A percentile compares a stretch with the other conserved stretches of the same genome.
These are phyloP conservation scores for Starmerella asiatica DNA, from an alignment of 805 yeast species.

Conservation along the genomic window DNA sequence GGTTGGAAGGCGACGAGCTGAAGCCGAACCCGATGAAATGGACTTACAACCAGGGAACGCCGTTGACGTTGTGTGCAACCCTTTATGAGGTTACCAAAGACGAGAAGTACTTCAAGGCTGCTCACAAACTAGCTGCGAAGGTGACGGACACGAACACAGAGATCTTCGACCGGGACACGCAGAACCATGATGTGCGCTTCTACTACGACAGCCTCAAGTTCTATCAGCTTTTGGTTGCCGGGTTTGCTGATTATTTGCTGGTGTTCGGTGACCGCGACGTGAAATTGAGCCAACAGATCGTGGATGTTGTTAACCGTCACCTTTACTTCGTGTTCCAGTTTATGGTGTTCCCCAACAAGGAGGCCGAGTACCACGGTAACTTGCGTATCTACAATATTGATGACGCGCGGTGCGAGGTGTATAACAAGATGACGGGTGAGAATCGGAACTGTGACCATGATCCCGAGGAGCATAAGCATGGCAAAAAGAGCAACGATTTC, in stretches of 20 bases:
- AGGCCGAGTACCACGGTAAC: slow-evolving; percentile 40
- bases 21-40: slow-evolving; percentile 41
- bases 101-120: slow-evolving; percentile 34
- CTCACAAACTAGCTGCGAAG: slow-evolving; percentile 36
- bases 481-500: slow-evolving; percentile 28
- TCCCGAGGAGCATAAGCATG: slow-evolving; percentile 39
- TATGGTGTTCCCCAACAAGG: slow-evolving; percentile 44
- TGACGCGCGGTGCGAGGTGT: slow-evolving; percentile 37
- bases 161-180: slow-evolving; percentile 51
- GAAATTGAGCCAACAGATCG: slow-evolving; percentile 24
- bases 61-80: slow-evolving; percentile 41
- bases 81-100: slow-evolving; percentile 41
- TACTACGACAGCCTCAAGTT: slow-evolving; percentile 55
- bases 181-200: slow-evolving; percentile 37
- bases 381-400: slow-evolving; percentile 47
- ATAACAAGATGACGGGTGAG: slow-evolving; percentile 43
- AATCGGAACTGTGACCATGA: slow-evolving; percentile 38
- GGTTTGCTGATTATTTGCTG: slow-evolving; percentile 50
- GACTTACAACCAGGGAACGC: slow-evolving; percentile 57
- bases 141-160: slow-evolving; percentile 43
- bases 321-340: slow-evolving; percentile 44
- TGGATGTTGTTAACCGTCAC: slow-evolving; percentile 39
- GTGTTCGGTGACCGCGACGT: slow-evolving; percentile 33
- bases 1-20: slow-evolving; percentile 35
- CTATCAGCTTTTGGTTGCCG: slow-evolving; percentile 51